Evolutionary conservation across 2,329 filamentous ascomycete genomes (phyloP), one percentile per base, ranked within the genome.

Genomic region (Pyrenophora graminea): DNA sequence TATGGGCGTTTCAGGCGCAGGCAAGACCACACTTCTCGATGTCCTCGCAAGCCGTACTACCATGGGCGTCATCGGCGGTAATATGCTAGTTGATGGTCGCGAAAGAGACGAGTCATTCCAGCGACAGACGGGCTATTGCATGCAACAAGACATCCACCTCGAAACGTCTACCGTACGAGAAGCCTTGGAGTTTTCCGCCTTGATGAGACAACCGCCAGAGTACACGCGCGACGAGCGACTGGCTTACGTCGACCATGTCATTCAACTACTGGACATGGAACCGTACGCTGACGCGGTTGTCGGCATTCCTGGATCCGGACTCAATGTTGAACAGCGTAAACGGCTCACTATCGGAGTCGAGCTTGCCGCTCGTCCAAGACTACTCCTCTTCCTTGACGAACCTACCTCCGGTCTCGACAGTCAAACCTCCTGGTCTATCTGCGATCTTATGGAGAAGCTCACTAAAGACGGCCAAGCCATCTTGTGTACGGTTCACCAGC

Each of bases 401-500:
- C 87, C 87, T 0, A 90, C 87, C 0, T 88, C 91, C 18, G 92
- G 92, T 77, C 85, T 96, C 18, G 92, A 96, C 74, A 89, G 85
- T 12, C 54, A 56, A 32, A 95, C 91, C 1, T 91, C 91, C 0
- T 96, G 90, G 89, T 88, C 89, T 48, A 96, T 96, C 66, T 81
- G 89, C 44, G 85, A 88, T 68, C 81, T 96, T 7, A 82, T 97
- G 33, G 86, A 91, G 71, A 96, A 94, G 74, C 81, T 97, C 12
- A 89, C 90, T 55, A 87, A 91, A 68, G 86, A 84, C 53, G 92
- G 92, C 9, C 62, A 66, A 46, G 91, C 92, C 39, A 89, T 97
- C 70, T 84, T 97, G 10, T 95, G 90, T 75, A 96, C 92, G 0
- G 96, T 97, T 53, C 92, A 97, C 72, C 92, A 97, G 73, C 92